phyloP scores from a whole-genome alignment of 192 early-diverging fungal species.

The Umbelopsis sp. region DNA sequence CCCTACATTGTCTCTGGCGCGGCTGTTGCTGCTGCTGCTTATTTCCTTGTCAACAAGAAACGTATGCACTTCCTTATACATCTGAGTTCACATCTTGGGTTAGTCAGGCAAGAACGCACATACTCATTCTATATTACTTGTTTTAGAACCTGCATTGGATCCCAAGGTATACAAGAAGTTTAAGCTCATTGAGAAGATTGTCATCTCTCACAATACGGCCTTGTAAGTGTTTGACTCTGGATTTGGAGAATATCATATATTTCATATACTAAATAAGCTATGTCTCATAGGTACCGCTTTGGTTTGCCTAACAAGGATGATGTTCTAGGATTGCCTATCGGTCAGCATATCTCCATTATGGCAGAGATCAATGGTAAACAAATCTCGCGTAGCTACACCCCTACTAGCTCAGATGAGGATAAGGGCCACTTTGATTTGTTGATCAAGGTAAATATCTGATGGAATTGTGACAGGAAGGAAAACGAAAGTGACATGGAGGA shows the following conservation, averaged over 20 bases:
- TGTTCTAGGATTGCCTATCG: slow-evolving; percentile 86
- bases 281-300: slow-evolving; percentile 74
- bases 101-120: too few species aligned
- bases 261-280: not conserved
- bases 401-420: slow-evolving; percentile 82
- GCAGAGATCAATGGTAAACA: slow-evolving; percentile 83
- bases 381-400: slow-evolving; percentile 88
- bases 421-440: slow-evolving; percentile 88
- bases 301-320: slow-evolving; percentile 68
- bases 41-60: slow-evolving; percentile 33
- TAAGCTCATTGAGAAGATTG: slow-evolving; percentile 74
- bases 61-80: slow-evolving; percentile 8
- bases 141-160: slow-evolving; percentile 57
- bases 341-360: slow-evolving; percentile 91
- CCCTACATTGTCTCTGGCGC: slow-evolving; percentile 32
- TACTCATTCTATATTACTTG: not conserved
- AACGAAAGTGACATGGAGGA: too few species aligned
- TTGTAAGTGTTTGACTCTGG: slow-evolving; percentile 52
- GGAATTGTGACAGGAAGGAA: too few species aligned
- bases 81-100: not conserved
- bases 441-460: slow-evolving; percentile 69
- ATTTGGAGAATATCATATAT: too few species aligned
- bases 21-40: slow-evolving; percentile 25
- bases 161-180: slow-evolving; percentile 76
- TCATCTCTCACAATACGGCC: slow-evolving; percentile 84